These are phyloP conservation scores for Phialophora chinensis DNA, from an alignment of 2,329 filamentous ascomycete species.

Conservation along the genomic window DNA sequence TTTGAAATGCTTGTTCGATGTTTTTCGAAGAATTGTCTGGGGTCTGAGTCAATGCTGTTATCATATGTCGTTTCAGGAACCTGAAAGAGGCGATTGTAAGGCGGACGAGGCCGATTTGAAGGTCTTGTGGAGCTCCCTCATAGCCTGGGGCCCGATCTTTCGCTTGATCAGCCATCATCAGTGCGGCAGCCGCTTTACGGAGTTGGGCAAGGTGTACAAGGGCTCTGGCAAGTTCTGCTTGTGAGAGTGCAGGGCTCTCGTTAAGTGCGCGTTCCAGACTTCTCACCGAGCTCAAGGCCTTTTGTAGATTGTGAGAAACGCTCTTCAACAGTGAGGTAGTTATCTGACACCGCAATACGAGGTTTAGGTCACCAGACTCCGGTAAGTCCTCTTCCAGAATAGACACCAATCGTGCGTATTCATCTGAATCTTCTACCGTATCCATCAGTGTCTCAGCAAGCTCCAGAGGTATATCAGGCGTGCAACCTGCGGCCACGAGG, in stretches of 20 bases:
- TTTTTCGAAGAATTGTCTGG: conserved; percentile 4
- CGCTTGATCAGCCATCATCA: conserved; percentile 4
- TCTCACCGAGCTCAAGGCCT: conserved; percentile 10
- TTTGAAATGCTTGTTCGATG: conserved; percentile 8
- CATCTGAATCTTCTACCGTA: background rate
- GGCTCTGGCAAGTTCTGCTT: conserved; percentile 20
- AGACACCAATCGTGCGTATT: conserved; percentile 5
- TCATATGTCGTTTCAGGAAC: conserved; percentile 16
- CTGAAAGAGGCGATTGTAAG: conserved; percentile 19
- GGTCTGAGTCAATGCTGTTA: background rate
- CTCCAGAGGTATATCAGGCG: conserved; percentile 16
- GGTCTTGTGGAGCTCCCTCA: background rate
- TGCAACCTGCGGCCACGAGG: conserved; percentile 6
- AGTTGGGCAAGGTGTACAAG: conserved; percentile 25
- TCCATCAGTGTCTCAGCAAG: conserved; percentile 22
- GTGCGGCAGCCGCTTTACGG: conserved; percentile 24
- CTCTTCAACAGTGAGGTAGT: conserved; percentile 13
- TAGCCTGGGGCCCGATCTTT: background rate
- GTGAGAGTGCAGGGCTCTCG: conserved; percentile 3
- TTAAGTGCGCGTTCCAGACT: conserved; percentile 8
- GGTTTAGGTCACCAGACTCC: background rate
- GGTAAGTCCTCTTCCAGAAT: conserved; percentile 23
- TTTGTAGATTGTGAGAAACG: background rate
- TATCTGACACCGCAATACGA: conserved; percentile 23
- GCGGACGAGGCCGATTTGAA: conserved; percentile 10